Evolutionary conservation across 768 basidiomycete genomes (phyloP), one percentile per base, ranked within the genome.

Genomic region (Tephrocybe sp.): DNA sequence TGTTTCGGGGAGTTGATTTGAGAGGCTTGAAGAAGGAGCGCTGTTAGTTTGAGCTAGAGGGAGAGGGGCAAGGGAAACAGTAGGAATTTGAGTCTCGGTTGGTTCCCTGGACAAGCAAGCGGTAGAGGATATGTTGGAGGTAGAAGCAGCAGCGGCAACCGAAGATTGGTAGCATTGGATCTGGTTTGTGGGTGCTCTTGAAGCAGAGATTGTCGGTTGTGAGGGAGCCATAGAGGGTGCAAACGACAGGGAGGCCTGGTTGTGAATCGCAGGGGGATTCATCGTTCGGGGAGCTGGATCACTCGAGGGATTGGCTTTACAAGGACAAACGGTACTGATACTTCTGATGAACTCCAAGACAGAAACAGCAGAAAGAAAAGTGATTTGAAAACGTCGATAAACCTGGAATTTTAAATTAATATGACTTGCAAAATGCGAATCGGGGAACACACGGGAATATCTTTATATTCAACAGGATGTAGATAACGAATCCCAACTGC

Each of bases 401-500:
- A 72, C 67, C 88, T 90, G 53, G 45, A 47, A 21, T 40, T 55
- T 12, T 22, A 48, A 30, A 33, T 46, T 42, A 16, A 56, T 25
- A 40, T 22, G 11, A 19, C 24, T 19, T 31, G 27, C 25, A 25
- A 49, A 38, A 19, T 4, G 16, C 21, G 18, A 7, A 54, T 16
- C 23, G 22, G 13, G 37, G 24, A 23, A 38, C 51, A 48, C 44
- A 58, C 61, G 27, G 61, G 61, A 24, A 22, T 42, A 37, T 47
- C 50, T 41, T 41, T 54, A 29, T 43, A 45, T 19, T 66, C 71
- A 24, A 69, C 71, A 22, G 77, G 76, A 53, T 85, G 73, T 27
- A 88, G 67, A 58, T 91, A 91, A 19, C 88, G 82, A 38, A 91
- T 77, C 11, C 89, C 89, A 22, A 90, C 84, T 0, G 84, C 71